Base-by-base conservation (phyloP, 306 rosid genomes). In the Morella rubra region DNA sequence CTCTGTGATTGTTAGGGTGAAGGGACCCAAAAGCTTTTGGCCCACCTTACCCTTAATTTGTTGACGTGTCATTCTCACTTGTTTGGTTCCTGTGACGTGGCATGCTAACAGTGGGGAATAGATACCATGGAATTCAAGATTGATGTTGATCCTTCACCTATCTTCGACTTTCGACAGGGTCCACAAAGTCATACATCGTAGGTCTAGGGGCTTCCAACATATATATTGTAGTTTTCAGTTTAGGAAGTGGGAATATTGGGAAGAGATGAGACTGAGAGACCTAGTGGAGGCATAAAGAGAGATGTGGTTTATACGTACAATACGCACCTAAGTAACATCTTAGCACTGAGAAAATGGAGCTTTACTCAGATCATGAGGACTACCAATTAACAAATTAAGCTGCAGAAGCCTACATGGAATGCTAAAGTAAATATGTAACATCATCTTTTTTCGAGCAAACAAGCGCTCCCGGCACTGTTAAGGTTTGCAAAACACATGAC, bases 41-140 rank as follows among this genome's bases (percentile, higher is more conserved):
- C 70, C 80, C 81, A 68, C 76, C 81, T 19, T 58, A 53, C 66
- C 56, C 77, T 75, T 32, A 32, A 32, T 32, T 86, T 81, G 90
- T 92, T 87, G 84, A 84, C 79, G 79, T 73, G 85, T 88, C 89
- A 74, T 81, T 85, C 74, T 86, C 89, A 78, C 65, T 32, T 45
- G 74, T 50, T 50, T 49, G 41, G 42, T 72, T 49, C 68, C 67
- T 74, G 76, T 42, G 75, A 81, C 22, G 67, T 71, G 73, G 76
- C 79, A 72, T 27, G 64, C 40, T 5, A 77, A 65, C 74, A 22
- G 81, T 72, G 76, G 77, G 46, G 73, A 62, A 81, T 11, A 74
- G 44, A 11, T 27, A 16, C 66, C 54, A 54, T 41, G 52, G 58
- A 85, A 49, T 73, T 69, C 73, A 64, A 55, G 79, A 53, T 46